Evolutionary conservation across 2,329 filamentous ascomycete genomes (phyloP).

Genomic region (Diaporthe vexans): DNA sequence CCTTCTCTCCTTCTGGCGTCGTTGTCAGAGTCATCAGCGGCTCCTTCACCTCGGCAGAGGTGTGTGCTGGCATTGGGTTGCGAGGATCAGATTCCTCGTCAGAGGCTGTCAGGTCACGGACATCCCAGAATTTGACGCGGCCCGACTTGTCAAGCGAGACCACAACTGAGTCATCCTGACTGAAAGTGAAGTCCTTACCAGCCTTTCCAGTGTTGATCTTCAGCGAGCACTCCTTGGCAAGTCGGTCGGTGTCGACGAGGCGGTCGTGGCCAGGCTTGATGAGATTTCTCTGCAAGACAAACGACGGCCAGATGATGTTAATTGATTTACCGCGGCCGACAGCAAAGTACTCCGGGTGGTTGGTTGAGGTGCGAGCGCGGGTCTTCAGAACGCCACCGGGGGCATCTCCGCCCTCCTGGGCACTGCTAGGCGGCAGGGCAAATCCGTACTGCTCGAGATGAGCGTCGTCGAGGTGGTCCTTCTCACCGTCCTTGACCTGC

Average conservation of each 20-base stretch:
- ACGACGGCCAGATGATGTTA: slow-evolving; percentile 83
- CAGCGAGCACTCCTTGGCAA: slow-evolving; percentile 87
- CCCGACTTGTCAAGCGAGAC: slow-evolving; percentile 98
- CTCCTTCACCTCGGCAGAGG: slow-evolving; percentile 82
- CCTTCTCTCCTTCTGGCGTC: slow-evolving; percentile 89
- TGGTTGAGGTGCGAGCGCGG: slow-evolving; percentile 88
- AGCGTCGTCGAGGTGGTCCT: slow-evolving; percentile 83
- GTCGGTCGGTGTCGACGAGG: slow-evolving; percentile 87
- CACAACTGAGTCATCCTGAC: slow-evolving; percentile 94
- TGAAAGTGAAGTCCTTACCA: slow-evolving; percentile 98
- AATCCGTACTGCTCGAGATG: slow-evolving; percentile 89
- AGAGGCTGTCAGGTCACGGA: slow-evolving; percentile 78
- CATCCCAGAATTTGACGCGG: slow-evolving; percentile 98
- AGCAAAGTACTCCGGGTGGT: slow-evolving; percentile 93
- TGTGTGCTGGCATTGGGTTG: slow-evolving; percentile 66
- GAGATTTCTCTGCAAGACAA: slow-evolving; percentile 73
- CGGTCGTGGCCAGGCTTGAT: slow-evolving; percentile 76
- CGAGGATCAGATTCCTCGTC: slow-evolving; percentile 66
- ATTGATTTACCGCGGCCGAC: slow-evolving; percentile 97
- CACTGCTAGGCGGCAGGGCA: slow-evolving; percentile 86
- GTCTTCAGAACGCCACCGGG: slow-evolving; percentile 96
- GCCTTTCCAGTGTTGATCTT: slow-evolving; percentile 98
- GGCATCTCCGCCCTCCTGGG: slow-evolving; percentile 85
- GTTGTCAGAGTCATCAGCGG: slow-evolving; percentile 90
- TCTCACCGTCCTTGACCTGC: slow-evolving; percentile 80